These are phyloP conservation scores for Hagleromyces aurorensis DNA, from an alignment of 805 yeast genomes.

Conservation along the genomic window DNA sequence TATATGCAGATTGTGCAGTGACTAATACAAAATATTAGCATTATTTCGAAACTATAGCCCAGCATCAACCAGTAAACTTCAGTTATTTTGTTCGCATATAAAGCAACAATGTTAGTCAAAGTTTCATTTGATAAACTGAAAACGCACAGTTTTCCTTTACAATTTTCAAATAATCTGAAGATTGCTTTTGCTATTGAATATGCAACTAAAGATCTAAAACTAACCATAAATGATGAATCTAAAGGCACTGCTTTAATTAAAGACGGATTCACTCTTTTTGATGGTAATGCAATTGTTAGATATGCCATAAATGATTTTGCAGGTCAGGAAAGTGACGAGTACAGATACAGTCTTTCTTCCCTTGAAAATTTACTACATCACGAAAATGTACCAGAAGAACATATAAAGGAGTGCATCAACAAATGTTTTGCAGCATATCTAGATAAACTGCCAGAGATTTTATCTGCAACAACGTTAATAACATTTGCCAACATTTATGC, in stretches of 20 bases:
- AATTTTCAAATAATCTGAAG: conserved; percentile 28
- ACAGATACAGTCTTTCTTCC: conserved; percentile 18
- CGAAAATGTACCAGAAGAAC: conserved; percentile 34
- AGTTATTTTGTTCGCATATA: too few relatives aligned
- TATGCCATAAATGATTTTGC: conserved; percentile 47
- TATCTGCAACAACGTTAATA: conserved; percentile 48
- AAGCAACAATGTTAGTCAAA: conserved; percentile 22
- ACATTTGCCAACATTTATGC: conserved; percentile 54
- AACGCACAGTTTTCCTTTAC: conserved; percentile 13
- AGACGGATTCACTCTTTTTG: conserved; percentile 40
- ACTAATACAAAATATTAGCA: too few relatives aligned
- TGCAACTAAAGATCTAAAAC: conserved; percentile 19
- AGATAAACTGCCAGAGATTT: conserved; percentile 23
- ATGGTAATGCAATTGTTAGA: conserved; percentile 64
- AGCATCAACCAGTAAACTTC: too few relatives aligned
- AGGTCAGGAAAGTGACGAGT: conserved; percentile 28
- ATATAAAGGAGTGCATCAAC: conserved; percentile 35
- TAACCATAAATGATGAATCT: conserved; percentile 15
- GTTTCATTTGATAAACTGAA: conserved; percentile 26
- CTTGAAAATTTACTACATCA: conserved; percentile 17
- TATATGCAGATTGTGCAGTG: too few relatives aligned
- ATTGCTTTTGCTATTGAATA: conserved; percentile 26
- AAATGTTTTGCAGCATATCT: conserved; percentile 31
- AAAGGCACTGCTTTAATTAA: conserved; percentile 24
- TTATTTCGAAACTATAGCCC: too few relatives aligned